Evolutionary conservation across 257 asterid genomes (phyloP), one percentile per base, ranked within the genome.

Genomic region (Fraxinus quadrangulata): DNA sequence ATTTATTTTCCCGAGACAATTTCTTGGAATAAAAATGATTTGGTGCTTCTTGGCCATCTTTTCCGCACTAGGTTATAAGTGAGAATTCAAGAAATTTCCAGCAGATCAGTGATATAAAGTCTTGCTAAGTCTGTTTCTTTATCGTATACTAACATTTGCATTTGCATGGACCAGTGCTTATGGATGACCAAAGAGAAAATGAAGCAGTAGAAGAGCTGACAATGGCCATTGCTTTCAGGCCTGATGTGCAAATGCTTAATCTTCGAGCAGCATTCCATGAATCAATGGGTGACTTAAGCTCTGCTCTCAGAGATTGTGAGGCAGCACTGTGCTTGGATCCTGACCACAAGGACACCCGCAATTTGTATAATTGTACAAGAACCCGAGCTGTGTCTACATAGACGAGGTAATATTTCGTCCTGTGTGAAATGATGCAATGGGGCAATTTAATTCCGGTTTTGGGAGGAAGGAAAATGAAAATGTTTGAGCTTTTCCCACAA

Each of bases 301-400:
- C 85, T 65, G 89, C 92, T 24, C 86, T 88, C 68, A 75, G 76
- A 75, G 92, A 88, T 72, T 83, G 92, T 77, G 89, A 85, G 81
- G 89, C 90, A 14, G 90, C 92, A 33, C 92, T 86, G 37, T 88
- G 90, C 79, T 86, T 88, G 85, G 92, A 88, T 82, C 89, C 90
- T 47, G 79, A 73, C 74, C 92, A 86, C 77, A 89, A 82, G 78
- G 91, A 89, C 63, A 89, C 92, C 72, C 87, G 87, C 40, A 90
- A 89, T 37, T 77, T 89, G 59, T 87, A 89, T 73, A 74, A 67
- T 30, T 86, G 87, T 28, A 74, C 92, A n/a, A 85, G 72, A 80
- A 75, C 56, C 34, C 87, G 83, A 76, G 77, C 77, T 72, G 30
- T 19, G 19, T 21, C 77, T 67, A 67, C 82, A 2, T 11, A 70